phyloP scores from a whole-genome alignment of 129 eudicot genomes.

The Flaveria trinervia region DNA sequence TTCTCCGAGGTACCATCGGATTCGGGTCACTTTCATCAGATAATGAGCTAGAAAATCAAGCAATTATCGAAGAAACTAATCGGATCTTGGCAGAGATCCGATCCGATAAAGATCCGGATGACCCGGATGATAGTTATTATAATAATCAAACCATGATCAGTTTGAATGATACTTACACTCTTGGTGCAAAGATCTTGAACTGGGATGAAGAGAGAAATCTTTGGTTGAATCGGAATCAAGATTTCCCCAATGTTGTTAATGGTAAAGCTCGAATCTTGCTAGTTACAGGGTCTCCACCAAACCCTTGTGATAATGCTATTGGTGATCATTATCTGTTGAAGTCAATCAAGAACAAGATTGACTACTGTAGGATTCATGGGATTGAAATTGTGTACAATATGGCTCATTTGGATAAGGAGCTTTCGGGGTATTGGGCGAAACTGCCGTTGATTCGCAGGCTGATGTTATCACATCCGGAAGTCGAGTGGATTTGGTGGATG shows the following conservation, averaged over 20 bases:
- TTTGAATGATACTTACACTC: constrained; percentile 58
- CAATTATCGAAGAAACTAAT: constrained; percentile 60
- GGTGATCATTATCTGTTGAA: constrained; percentile 95
- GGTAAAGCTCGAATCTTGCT: constrained; percentile 76
- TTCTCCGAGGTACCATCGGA: constrained; percentile 82
- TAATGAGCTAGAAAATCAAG: constrained; percentile 56
- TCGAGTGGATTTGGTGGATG: constrained; percentile 99
- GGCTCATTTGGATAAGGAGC: constrained; percentile 90
- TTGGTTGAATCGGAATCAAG: constrained; percentile 65
- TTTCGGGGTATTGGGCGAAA: constrained; percentile 90
- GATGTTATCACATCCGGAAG: constrained; percentile 92
- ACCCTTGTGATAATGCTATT: constrained; percentile 89
- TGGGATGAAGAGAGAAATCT: constrained; percentile 71
- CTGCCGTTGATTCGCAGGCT: constrained; percentile 75
- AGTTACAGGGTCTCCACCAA: constrained; percentile 86
- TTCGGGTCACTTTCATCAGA: constrained; percentile 59
- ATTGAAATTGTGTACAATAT: constrained; percentile 88
- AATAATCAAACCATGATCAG: constrained; percentile 13
- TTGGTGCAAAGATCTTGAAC: constrained; percentile 62
- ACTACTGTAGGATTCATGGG: constrained; percentile 94
- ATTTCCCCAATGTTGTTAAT: constrained; percentile 53
- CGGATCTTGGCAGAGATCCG: constrained; percentile 82
- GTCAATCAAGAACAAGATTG: constrained; percentile 83
- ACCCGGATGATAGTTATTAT: constrained; percentile 37
- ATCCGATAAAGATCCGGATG: constrained; percentile 74